Conservation (phyloP, 192 early-diverging fungal genomes). For the Spizellomyces punctatus region DNA sequence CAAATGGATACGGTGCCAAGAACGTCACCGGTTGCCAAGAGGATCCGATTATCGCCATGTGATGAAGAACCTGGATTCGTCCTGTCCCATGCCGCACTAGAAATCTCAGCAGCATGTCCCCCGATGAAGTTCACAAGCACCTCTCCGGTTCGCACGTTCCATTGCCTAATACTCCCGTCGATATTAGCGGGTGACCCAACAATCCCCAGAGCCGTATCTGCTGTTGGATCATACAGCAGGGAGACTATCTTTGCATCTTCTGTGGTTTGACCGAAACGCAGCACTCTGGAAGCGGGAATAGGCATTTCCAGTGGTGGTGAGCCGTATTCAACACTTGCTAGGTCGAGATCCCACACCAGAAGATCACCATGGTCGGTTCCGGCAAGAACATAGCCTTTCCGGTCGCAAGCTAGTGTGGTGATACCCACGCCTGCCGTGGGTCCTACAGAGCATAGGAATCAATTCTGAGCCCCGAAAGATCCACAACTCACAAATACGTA, state of each 20-base stretch:
- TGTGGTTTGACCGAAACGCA: too few relatives aligned
- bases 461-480: too few relatives aligned
- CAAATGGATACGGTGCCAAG: constrained; percentile 57
- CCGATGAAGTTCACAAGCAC: neutral
- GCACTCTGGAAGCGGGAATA: too few relatives aligned
- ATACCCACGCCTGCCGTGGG: constrained; percentile 1
- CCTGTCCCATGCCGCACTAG: constrained; percentile 8
- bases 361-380: constrained; percentile 12
- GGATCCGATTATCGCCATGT: neutral
- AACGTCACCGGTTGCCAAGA: constrained; percentile 55
- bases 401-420: neutral
- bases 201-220: neutral
- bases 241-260: too few relatives aligned
- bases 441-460: too few relatives aligned
- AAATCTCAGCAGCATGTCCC: constrained; percentile 22
- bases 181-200: neutral
- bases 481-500: neutral
- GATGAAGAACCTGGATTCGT: neutral
- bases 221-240: neutral
- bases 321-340: too few relatives aligned
- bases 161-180: neutral
- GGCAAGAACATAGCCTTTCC: constrained; percentile 13
- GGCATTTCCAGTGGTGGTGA: too few relatives aligned
- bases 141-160: constrained; percentile 4
- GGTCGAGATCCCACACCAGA: constrained; percentile 21